These are phyloP conservation scores for Phylloporus rhodoxanthus DNA, from an alignment of 768 basidiomycete genomes.

Conservation along the genomic window DNA sequence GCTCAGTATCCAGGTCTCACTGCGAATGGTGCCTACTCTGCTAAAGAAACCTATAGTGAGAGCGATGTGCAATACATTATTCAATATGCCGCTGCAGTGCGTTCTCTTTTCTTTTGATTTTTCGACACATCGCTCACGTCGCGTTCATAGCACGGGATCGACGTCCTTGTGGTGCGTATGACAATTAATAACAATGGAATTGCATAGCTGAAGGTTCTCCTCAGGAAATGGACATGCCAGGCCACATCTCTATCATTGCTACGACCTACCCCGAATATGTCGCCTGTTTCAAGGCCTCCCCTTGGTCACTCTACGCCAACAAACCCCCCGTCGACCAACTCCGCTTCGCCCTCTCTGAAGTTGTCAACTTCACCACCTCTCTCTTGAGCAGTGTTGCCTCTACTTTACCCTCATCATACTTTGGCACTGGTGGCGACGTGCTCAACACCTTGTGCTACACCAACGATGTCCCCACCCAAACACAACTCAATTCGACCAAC, in stretches of 20 bases:
- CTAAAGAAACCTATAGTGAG: slow-evolving; percentile 45
- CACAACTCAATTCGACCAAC: slow-evolving; percentile 43
- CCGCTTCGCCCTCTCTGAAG: slow-evolving; percentile 57
- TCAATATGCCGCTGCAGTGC: slow-evolving; percentile 62
- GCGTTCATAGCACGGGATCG: slow-evolving; percentile 57
- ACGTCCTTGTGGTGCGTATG: slow-evolving; percentile 49
- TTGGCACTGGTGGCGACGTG: slow-evolving; percentile 82
- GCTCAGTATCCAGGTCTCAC: slow-evolving; percentile 56
- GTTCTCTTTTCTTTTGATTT: slow-evolving; percentile 25
- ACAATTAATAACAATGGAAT: background rate
- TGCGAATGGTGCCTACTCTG: slow-evolving; percentile 61
- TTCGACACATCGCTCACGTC: background rate
- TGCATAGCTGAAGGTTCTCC: background rate
- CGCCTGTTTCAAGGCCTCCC: slow-evolving; percentile 54
- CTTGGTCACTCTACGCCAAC: slow-evolving; percentile 56
- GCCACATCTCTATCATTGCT: slow-evolving; percentile 67
- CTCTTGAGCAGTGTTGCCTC: slow-evolving; percentile 50
- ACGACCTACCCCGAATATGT: slow-evolving; percentile 66
- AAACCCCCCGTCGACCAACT: slow-evolving; percentile 84
- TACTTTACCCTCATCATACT: slow-evolving; percentile 51
- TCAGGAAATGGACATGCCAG: slow-evolving; percentile 82
- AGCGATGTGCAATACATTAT: slow-evolving; percentile 56
- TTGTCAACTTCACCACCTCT: slow-evolving; percentile 51
- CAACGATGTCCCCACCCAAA: slow-evolving; percentile 55
- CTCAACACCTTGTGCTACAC: slow-evolving; percentile 63